Base-by-base conservation (phyloP, 2,329 filamentous ascomycete genomes). In the Ophiostoma populinum region DNA sequence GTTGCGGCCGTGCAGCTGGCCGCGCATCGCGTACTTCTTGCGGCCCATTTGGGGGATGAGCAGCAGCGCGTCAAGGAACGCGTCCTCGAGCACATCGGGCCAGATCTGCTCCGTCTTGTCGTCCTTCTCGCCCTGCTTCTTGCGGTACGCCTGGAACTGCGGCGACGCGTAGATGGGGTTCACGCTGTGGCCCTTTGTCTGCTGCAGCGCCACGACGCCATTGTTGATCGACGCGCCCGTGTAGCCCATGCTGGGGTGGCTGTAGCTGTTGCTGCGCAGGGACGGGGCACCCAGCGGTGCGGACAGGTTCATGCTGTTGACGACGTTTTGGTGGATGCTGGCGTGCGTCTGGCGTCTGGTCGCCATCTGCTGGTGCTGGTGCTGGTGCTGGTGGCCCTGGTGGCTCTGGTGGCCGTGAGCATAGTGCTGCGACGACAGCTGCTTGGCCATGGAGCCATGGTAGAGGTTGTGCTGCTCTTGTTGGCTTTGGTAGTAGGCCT, bases 31-130 rank as follows among this genome's bases (percentile, higher is more conserved):
- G 48, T 72, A 75, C 55, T 79, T 79, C 46, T 69, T 65, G 34
- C 72, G 62, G 21, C 71, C 71, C 64, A 79, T 75, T 44, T 67
- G 63, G 29, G 74, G 73, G 50, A 79, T 74, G 32, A 75, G 57
- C 33, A 77, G 55, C 10, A 78, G 62, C 36, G 73, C 74, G 54
- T 79, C 73, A 40, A 78, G 63, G 47, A 79, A 79, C 22, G 70
- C 68, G 57, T 70, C 62, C 49, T 79, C 74, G 7, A 78, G 58
- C 43, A 70, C 63, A 3, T 70, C 61, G 36, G 74, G 59, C 74
- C 74, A 67, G 51, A 64, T 69, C 41, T 64, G 61, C 46, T 74
- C 69, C 43, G 69, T 63, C 45, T 74, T 70, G 39, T 65, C 62
- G 39, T 70, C 67, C 50, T 75, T 75, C 52, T 73, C 67, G 42